Evolutionary conservation across 1,284 basidiomycete genomes (phyloP), one percentile per base, ranked within the genome.

Genomic region (Cutaneotrichosporon cyanovorans): DNA sequence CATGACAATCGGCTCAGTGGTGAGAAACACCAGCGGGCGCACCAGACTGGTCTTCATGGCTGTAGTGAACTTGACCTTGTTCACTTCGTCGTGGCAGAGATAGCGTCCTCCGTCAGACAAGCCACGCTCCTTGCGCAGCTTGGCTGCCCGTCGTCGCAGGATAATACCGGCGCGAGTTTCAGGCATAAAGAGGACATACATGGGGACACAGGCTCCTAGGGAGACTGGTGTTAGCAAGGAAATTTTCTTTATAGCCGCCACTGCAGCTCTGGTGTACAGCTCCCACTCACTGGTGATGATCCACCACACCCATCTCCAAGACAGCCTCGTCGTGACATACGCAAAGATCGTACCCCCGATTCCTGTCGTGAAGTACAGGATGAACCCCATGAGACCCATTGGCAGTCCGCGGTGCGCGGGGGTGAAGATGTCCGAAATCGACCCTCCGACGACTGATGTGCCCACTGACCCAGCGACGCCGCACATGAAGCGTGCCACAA

Each of bases 281-380:
- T 16, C 15, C 21, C 20, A 60, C 61, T 37, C 38, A 60, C 81
- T 84, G 61, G 80, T 74, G 54, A 83, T 79, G 21, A 86, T 76
- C 84, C 84, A 87, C 65, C 86, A 80, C 14, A 87, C 85, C 85
- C 85, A 87, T 35, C 83, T 75, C 85, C 86, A 88, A 46, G 75
- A 74, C 80, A 55, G 3, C 80, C 71, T 57, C 83, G 84, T 1
- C 81, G 62, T 0, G 79, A 73, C 83, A 58, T 84, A 83, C 7
- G 85, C 79, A 78, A 80, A 86, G 3, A 81, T 82, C 2, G 60
- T 19, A 50, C 65, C 48, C 10, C 39, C 42, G 4, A 41, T n/a
- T 2, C 48, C 48, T 2, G 48, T 45, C 9, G 39, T 22, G 21
- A 50, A 40, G 40, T 38, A 50, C 21, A 50, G 37, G 23, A 37